Evolutionary conservation across 1,284 basidiomycete species (phyloP).

Genomic region (Irpex rosettiformis): DNA sequence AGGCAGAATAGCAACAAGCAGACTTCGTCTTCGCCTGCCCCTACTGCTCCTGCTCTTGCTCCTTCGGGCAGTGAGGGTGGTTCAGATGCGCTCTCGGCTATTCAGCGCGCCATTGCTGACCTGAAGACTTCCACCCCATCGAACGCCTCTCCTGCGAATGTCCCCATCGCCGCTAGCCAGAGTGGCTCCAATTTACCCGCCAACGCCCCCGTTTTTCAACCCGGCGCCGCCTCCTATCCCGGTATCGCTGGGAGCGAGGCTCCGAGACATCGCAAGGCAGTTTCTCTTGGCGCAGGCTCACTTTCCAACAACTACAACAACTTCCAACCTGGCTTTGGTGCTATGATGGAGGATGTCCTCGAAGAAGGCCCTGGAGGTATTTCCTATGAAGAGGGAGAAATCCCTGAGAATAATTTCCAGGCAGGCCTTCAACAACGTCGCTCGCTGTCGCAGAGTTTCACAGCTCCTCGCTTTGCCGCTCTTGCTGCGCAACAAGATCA

Average conservation of each 20-base stretch:
- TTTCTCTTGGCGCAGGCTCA: constrained; percentile 60
- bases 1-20: constrained; percentile 29
- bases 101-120: constrained; percentile 81
- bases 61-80: constrained; percentile 49
- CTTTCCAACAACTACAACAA: constrained; percentile 60
- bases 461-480: constrained; percentile 84
- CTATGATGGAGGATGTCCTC: constrained; percentile 72
- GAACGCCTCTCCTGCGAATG: constrained; percentile 35
- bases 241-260: constrained; percentile 44
- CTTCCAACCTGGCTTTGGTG: constrained; percentile 73
- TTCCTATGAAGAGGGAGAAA: constrained; percentile 73
- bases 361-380: constrained; percentile 50
- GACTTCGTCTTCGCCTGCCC: constrained; percentile 41
- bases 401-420: constrained; percentile 53
- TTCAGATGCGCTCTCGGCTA: constrained; percentile 65
- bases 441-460: constrained; percentile 76
- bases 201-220: constrained; percentile 71
- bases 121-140: constrained; percentile 69
- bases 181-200: constrained; percentile 49
- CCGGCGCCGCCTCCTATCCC: constrained; percentile 57
- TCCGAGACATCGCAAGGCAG: constrained; percentile 74
- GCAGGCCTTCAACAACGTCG: constrained; percentile 61
- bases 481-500: constrained; percentile 78
- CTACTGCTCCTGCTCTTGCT: constrained; percentile 42
- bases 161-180: constrained; percentile 43